phyloP scores from a whole-genome alignment of 78 protist genomes.

The Anaeramoeba flamelloides region DNA sequence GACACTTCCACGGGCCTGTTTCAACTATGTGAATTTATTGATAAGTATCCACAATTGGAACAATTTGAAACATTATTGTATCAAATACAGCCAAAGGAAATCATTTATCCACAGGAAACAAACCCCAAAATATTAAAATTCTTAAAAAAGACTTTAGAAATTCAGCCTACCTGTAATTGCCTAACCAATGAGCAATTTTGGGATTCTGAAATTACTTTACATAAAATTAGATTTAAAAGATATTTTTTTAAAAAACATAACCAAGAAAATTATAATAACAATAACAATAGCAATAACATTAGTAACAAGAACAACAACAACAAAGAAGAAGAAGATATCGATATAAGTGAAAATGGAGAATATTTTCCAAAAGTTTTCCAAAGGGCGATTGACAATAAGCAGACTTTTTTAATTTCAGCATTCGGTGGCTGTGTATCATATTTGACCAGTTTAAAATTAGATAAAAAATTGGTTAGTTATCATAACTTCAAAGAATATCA shows the following conservation, averaged over 20 bases:
- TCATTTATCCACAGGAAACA: not conserved
- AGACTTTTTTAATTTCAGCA: not conserved
- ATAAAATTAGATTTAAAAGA: too few species aligned
- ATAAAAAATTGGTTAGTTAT: not conserved
- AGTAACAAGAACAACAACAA: not conserved
- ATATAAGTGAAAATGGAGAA: not conserved
- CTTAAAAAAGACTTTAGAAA: not conserved
- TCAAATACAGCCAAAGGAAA: not conserved
- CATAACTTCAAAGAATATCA: not conserved
- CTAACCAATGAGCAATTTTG: not conserved
- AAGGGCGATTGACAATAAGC: not conserved
- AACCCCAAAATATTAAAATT: not conserved
- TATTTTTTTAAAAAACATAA: too few species aligned
- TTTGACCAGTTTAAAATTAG: not conserved
- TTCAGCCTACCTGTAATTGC: not conserved
- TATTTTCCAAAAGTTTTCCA: not conserved
- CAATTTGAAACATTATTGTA: not conserved
- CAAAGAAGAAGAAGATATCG: not conserved
- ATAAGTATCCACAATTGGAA: not conserved
- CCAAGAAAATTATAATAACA: not conserved
- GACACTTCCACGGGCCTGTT: not conserved
- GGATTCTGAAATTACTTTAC: not conserved
- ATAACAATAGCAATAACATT: not conserved
- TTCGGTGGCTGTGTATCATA: not conserved
- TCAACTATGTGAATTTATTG: not conserved